Evolutionary conservation across 2,329 filamentous ascomycete species (phyloP).

Genomic region (Rhynchosporium graminicola): DNA sequence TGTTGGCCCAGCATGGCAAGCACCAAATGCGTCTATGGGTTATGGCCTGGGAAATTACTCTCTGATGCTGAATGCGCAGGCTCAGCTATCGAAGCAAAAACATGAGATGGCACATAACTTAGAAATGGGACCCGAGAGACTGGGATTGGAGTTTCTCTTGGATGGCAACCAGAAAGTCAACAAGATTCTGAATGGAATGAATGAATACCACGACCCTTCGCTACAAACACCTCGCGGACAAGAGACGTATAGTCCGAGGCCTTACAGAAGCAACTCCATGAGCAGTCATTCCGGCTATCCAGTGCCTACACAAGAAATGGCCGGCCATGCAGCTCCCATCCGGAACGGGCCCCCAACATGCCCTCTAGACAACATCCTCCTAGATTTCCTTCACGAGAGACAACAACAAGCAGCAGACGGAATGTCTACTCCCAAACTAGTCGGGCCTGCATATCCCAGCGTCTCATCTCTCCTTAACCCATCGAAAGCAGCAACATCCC

Average conservation of each 20-base stretch:
- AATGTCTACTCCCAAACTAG: conserved; percentile 61
- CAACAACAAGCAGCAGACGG: conserved; percentile 67
- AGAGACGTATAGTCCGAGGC: conserved; percentile 22
- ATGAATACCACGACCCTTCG: conserved; percentile 49
- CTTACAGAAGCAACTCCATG: conserved; percentile 34
- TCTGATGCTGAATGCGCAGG: conserved; percentile 40
- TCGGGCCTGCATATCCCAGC: conserved; percentile 77
- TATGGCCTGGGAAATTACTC: conserved; percentile 38
- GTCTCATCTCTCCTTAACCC: conserved; percentile 79
- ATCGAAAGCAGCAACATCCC: conserved; percentile 59
- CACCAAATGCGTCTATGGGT: conserved; percentile 36
- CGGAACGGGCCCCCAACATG: conserved; percentile 70
- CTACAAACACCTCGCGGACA: conserved; percentile 24
- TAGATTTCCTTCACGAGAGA: conserved; percentile 75
- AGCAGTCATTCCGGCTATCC: conserved; percentile 36
- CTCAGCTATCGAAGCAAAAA: conserved; percentile 46
- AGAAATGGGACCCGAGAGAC: conserved; percentile 63
- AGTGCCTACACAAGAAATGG: conserved; percentile 30
- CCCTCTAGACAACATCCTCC: conserved; percentile 74
- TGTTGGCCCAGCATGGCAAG: conserved; percentile 40
- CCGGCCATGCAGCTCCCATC: conserved; percentile 42
- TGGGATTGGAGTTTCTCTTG: conserved; percentile 74
- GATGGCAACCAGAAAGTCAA: conserved; percentile 58
- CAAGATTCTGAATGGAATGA: conserved; percentile 52
- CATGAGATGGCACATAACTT: conserved; percentile 55